Base-by-base conservation (phyloP, 768 basidiomycete species). In the Sarcodon sp. region DNA sequence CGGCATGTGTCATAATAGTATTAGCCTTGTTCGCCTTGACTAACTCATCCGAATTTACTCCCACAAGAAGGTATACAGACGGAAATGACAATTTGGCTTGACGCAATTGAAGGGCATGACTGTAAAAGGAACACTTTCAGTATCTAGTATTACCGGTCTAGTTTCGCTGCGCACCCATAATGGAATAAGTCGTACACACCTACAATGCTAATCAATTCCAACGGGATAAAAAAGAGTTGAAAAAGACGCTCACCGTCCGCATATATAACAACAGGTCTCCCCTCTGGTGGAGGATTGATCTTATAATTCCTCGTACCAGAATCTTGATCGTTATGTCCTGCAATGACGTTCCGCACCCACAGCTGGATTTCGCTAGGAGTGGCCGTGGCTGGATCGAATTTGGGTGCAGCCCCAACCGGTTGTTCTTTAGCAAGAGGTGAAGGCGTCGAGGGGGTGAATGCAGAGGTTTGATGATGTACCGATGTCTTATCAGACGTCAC, bases 111-210 rank as follows among this genome's bases (percentile, higher is more conserved):
- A 98, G 71, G 1, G 93, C 89, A 68, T 98, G 93, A 5, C 92
- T 94, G 60, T 46, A 34, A 39, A n/a, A 49, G 45, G 12, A 49
- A 45, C 35, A 31, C 13, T 46, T 11, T 37, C 33, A 43, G 21
- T 3, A 12, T 34, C 33, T 13, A 11, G 47, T 13, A 48, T 10
- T 32, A 8, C 1, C 15, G 13, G n/a, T 10, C 9, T 31, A 44
- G n/a, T 48, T 34, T 45, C 37, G 39, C 5, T 33, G 62, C 76
- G 54, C 63, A 90, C 88, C 88, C 88, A 63, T 90, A 97, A 64
- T 97, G 94, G 66, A 98, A 94, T 46, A 99, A 74, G 66, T 99
- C 96, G 59, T 97, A 99, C 9, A 97, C 94, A 11, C 86, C 87
- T 88, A 57, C 49, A 47, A 59, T n/a, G 36, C 15, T 7, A 21